These are phyloP conservation scores for Cerrena zonata DNA, from an alignment of 1,284 basidiomycete species.

Conservation along the genomic window DNA sequence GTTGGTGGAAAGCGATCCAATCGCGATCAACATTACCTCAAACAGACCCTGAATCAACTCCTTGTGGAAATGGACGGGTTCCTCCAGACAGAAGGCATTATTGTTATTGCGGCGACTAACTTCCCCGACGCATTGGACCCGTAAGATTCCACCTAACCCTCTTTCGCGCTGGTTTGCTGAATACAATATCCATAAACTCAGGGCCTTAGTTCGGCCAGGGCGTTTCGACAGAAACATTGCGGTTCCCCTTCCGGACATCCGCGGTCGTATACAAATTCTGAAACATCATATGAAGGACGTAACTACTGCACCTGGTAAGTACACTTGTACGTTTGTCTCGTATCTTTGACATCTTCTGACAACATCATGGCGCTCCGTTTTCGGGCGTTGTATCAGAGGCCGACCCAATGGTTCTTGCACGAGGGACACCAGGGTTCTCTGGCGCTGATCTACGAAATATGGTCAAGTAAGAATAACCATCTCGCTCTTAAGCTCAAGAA, in stretches of 20 bases:
- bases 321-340: neutral
- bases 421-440: conserved; percentile 87
- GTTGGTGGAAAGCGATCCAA: conserved; percentile 88
- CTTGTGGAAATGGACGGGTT: conserved; percentile 95
- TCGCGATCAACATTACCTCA: conserved; percentile 84
- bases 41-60: conserved; percentile 90
- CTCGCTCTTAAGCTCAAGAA: neutral
- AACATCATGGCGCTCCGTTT: neutral
- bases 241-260: conserved; percentile 85
- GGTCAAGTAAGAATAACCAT: conserved; percentile 62
- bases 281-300: conserved; percentile 85
- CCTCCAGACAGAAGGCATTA: conserved; percentile 82
- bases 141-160: conserved; percentile 38
- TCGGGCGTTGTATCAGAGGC: conserved; percentile 44
- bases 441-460: conserved; percentile 91
- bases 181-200: conserved; percentile 27
- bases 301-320: conserved; percentile 52
- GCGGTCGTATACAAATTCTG: conserved; percentile 83
- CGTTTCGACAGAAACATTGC: conserved; percentile 88
- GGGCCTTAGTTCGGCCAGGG: conserved; percentile 87
- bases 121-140: conserved; percentile 87
- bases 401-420: conserved; percentile 79
- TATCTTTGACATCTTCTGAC: conserved; percentile 1
- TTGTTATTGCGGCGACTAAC: conserved; percentile 92
- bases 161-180: neutral